These are phyloP conservation scores for Neophaeococcomyces aloes DNA, from an alignment of 2,329 filamentous ascomycete genomes.

Conservation along the genomic window DNA sequence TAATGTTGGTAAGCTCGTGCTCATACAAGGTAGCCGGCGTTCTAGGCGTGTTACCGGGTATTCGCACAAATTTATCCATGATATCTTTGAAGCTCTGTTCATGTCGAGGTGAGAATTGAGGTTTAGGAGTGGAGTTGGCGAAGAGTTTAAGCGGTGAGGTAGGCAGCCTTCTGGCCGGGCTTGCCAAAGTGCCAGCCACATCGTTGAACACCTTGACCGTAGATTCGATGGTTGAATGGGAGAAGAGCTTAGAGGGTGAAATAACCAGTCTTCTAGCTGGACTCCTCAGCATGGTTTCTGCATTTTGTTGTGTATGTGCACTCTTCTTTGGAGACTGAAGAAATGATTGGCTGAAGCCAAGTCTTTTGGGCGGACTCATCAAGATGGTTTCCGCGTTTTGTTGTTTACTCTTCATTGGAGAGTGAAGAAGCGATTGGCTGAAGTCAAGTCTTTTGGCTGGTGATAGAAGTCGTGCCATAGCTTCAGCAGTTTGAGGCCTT, in stretches of 20 bases:
- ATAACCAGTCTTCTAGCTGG: constrained; percentile 35
- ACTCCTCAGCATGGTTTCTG: constrained; percentile 29
- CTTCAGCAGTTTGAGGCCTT: constrained; percentile 18
- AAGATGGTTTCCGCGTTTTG: constrained; percentile 27
- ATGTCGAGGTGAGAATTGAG: constrained; percentile 25
- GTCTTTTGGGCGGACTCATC: constrained; percentile 33
- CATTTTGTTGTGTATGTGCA: constrained; percentile 27
- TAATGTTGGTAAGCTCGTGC: background rate
- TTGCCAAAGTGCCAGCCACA: background rate
- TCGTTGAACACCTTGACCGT: background rate
- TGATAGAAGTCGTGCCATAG: constrained; percentile 22
- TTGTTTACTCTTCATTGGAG: constrained; percentile 26
- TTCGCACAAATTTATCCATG: constrained; percentile 3
- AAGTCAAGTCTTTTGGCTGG: constrained; percentile 33
- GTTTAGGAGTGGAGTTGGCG: constrained; percentile 26
- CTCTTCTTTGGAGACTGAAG: constrained; percentile 24
- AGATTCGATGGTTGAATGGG: background rate
- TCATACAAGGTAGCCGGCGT: constrained; percentile 1
- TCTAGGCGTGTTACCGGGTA: background rate
- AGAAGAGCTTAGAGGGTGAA: constrained; percentile 25
- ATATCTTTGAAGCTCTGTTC: constrained; percentile 17
- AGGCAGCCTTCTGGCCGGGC: constrained; percentile 6
- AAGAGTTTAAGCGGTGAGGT: constrained; percentile 18
- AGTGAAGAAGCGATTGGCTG: constrained; percentile 15
- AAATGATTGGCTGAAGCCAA: constrained; percentile 26